Base-by-base conservation (phyloP, 1,284 basidiomycete species). In the Melampsora americana region DNA sequence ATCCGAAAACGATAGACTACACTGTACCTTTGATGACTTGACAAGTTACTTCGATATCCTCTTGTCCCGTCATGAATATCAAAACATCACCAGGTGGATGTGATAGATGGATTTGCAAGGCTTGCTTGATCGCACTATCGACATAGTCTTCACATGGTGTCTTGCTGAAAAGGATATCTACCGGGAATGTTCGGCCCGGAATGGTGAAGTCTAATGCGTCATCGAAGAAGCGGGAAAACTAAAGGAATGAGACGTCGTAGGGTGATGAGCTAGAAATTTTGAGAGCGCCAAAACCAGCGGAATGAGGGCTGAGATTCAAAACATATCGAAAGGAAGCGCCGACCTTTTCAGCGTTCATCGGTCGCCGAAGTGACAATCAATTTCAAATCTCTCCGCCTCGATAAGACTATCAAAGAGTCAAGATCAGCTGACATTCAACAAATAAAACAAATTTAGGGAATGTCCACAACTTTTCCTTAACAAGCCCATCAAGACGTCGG, bases 21-120 rank as follows among this genome's bases (percentile, higher is more conserved):
- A 14, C 78, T 86, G 69, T 77, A 92, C 92, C 92, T 83, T 90
- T 88, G 18, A 96, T 86, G 35, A 96, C 93, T 80, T 92, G 90
- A 82, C 93, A 96, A 0, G 93, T 96, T 56, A 93, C 87, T 83
- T 99, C 96, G 78, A 99, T 99, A 82, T 99, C 96, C 84, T 99
- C 96, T 84, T 99, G 96, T 73, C 96, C 96, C 32, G 96, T 99
- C 95, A 99, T 99, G 84, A 99, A 99, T 18, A 99, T 93, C 48
- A 99, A 86, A 75, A 99, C 92, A 84, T 99, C 96, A 5, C 96
- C 96, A 0, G 89, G 89, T n/a, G 94, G 93, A 23, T 91, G 87
- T 0, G 94, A 93, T 30, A 99, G 86, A 82, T 99, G 96, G 69
- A 99, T 98, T 81, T 95, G 92, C 9, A 99, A 86, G 7, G 97